A percentile compares a stretch with the other conserved stretches of the same genome.
These are phyloP conservation scores for Yamadazyma dushanensis DNA, from an alignment of 1,139 yeast genomes.

Conservation along the genomic window DNA sequence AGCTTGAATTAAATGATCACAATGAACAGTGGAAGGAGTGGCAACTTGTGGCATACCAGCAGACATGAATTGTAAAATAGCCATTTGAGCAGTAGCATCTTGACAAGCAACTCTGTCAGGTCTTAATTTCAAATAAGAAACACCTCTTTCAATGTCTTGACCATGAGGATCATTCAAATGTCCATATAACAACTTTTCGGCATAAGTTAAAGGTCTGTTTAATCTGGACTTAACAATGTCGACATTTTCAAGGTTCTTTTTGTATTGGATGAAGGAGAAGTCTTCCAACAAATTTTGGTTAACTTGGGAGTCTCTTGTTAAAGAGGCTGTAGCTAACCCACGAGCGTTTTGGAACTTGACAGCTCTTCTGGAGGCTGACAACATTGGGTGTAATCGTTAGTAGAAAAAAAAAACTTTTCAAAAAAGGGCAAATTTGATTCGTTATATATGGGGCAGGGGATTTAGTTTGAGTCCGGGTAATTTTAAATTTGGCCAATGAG, in stretches of 20 bases:
- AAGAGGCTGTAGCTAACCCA: conserved; percentile 72
- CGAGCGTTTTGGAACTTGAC: conserved; percentile 47
- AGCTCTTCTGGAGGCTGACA: conserved; percentile 40
- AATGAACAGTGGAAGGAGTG: conserved; percentile 96
- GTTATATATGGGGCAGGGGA: conserved; percentile 5
- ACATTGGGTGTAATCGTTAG: conserved; percentile 24
- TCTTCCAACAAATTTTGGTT: conserved; percentile 88
- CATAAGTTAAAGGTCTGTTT: conserved; percentile 93
- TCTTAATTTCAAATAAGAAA: conserved; percentile 91
- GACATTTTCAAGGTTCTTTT: conserved; percentile 78
- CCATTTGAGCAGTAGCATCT: conserved; percentile 99
- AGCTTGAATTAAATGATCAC: conserved; percentile 99
- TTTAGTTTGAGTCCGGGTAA: background rate
- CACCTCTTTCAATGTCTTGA: conserved; percentile 95
- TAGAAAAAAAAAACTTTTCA: conserved; percentile 7
- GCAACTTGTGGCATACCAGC: conserved; percentile 94
- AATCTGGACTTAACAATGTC: conserved; percentile 84
- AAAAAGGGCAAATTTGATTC: conserved; percentile 6
- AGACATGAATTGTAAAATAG: conserved; percentile 96
- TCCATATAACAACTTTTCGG: conserved; percentile 94
- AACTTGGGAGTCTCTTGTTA: conserved; percentile 90
- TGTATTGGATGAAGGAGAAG: conserved; percentile 77
- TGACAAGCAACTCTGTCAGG: conserved; percentile 99
- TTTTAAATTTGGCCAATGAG: conserved; percentile 11
- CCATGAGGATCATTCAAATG: conserved; percentile 95